Evolutionary conservation across 768 basidiomycete species (phyloP).

Genomic region (Clitopilus passeckerianus): DNA sequence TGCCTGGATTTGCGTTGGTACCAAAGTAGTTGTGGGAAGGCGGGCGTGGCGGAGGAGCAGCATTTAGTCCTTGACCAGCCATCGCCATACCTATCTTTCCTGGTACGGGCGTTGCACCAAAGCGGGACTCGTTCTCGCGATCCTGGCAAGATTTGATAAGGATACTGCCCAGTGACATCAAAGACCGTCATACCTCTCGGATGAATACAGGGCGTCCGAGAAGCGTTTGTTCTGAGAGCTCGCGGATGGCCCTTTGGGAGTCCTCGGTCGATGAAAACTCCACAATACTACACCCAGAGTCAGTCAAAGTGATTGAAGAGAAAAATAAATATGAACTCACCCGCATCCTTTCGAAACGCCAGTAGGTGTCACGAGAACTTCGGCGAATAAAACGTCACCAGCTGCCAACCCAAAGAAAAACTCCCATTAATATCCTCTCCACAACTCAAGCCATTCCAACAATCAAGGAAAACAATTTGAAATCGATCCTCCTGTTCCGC

Average conservation of each 20-base stretch:
- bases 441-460: constrained; percentile 55
- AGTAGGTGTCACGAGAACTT: constrained; percentile 95
- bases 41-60: constrained; percentile 78
- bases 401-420: constrained; percentile 90
- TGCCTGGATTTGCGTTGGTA: constrained; percentile 64
- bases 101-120: constrained; percentile 91
- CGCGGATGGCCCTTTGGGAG: constrained; percentile 82
- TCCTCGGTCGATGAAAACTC: constrained; percentile 92
- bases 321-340: constrained; percentile 45
- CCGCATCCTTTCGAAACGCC: constrained; percentile 99
- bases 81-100: constrained; percentile 96
- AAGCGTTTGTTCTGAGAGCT: constrained; percentile 85
- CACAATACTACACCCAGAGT: constrained; percentile 67
- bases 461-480: constrained; percentile 37
- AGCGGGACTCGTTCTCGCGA: constrained; percentile 93
- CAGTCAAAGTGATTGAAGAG: constrained; percentile 8
- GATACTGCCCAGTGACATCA: not conserved
- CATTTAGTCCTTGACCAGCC: constrained; percentile 84
- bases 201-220: constrained; percentile 95
- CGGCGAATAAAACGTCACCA: constrained; percentile 99
- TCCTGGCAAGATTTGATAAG: constrained; percentile 49
- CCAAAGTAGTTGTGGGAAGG: constrained; percentile 75
- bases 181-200: constrained; percentile 63
- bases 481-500: constrained; percentile 24
- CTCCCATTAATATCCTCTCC: constrained; percentile 92